A percentile compares a stretch with the other conserved stretches of the same genome.
Evolutionary conservation across 371 early-diverging fungal genomes (phyloP).

Genomic region (Mortierella sp.): DNA sequence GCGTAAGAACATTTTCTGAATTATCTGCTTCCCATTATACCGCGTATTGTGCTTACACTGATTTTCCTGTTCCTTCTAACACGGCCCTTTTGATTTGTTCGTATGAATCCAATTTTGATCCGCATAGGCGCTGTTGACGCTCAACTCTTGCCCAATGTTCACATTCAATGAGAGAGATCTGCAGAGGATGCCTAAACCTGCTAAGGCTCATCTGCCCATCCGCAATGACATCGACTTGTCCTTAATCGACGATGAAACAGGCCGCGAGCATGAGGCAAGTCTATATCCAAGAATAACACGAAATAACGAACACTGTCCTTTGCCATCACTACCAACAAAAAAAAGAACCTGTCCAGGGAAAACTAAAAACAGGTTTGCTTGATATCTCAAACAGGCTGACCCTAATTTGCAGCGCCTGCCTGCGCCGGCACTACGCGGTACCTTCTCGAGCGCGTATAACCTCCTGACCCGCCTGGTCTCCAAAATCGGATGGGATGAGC

Average conservation of each 20-base stretch:
- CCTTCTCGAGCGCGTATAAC: constrained; percentile 89
- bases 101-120: too few relatives aligned
- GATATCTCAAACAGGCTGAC: constrained; percentile 62
- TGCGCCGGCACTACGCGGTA: constrained; percentile 89
- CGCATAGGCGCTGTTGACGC: constrained; percentile 85
- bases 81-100: constrained; percentile 1
- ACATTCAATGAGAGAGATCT: constrained; percentile 90
- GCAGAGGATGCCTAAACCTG: constrained; percentile 92
- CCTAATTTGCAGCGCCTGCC: constrained; percentile 82
- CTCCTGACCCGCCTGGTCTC: constrained; percentile 83
- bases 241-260: constrained; percentile 79
- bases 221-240: constrained; percentile 73
- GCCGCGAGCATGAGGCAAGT: constrained; percentile 76
- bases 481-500: constrained; percentile 95
- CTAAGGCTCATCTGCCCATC: constrained; percentile 83
- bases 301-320: too few relatives aligned
- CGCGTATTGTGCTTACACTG: neutral
- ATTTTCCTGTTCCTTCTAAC: neutral
- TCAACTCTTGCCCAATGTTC: constrained; percentile 98
- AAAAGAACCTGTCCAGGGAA: too few relatives aligned
- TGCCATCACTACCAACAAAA: too few relatives aligned
- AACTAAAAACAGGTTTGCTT: too few relatives aligned
- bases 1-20: constrained; percentile 58
- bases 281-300: too few relatives aligned
- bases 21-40: neutral